phyloP scores from a whole-genome alignment of 495 filamentous ascomycete genomes.

The Parmelia sp. region DNA sequence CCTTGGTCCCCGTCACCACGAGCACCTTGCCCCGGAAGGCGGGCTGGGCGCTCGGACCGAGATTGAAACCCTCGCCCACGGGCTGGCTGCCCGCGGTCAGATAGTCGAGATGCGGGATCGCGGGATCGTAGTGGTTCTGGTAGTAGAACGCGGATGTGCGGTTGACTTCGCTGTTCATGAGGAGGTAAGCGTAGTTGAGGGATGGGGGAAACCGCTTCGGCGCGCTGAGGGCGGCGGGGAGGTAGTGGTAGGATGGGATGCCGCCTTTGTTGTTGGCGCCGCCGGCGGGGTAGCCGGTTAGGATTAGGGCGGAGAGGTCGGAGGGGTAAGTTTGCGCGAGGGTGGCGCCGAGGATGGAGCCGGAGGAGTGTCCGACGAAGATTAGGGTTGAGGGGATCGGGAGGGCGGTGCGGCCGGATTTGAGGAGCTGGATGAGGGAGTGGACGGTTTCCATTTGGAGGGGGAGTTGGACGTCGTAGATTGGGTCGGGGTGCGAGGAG shows the following conservation, averaged over 20 bases:
- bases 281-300: conserved; percentile 16
- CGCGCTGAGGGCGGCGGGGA: no score
- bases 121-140: no score
- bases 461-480: conserved; percentile 23
- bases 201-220: no score
- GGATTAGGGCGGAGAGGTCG: conserved; percentile 22
- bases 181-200: no score
- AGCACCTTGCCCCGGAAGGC: no score
- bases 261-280: conserved; percentile 6
- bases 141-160: no score
- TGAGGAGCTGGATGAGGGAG: conserved; percentile 13
- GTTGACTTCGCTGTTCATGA: no score
- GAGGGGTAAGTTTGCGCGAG: conserved; percentile 24
- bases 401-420: neutral
- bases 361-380: conserved; percentile 25
- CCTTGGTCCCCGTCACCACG: no score
- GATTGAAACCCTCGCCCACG: no score
- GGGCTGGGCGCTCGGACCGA: no score
- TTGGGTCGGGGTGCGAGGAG: conserved; percentile 22
- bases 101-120: no score
- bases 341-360: conserved; percentile 24
- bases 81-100: no score
- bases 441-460: conserved; percentile 26
- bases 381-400: conserved; percentile 6
- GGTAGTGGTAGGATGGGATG: neutral